Evolutionary conservation across 1,284 basidiomycete species (phyloP), one percentile per base, ranked within the genome.

Genomic region (Cerioporus squamosus): DNA sequence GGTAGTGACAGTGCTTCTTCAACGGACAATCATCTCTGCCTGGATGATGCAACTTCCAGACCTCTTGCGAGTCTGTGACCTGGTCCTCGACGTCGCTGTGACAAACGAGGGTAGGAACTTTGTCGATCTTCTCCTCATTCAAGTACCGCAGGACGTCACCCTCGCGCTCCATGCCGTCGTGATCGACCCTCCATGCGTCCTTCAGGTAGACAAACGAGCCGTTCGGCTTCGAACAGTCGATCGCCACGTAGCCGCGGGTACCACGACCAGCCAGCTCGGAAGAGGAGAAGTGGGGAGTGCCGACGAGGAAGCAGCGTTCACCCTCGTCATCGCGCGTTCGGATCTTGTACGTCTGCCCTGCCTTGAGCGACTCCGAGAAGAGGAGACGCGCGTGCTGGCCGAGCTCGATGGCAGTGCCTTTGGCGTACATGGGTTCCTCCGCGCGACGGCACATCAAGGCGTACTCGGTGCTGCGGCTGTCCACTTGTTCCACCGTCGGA

Each of bases 1-100:
- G 48, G 33, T 60, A 60, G 40, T 60, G 58, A 22, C 43, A n/a
- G 31, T 55, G 53, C 1, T 45, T 52, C 42, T 60, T 55, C 33
- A 55, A 17, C 1, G 49, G 44, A 22, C 51, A 59, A n/a, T n/a
- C 12, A 1, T 2, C 3, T 10, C 9, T n/a, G 18, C 24, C 46
- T 4, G 42, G 36, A 42, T 50, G 17, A 5, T 18, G 33, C 18
- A 15, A 7, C 42, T 38, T 23, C 57, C 57, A 59, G 2, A 54
- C 23, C 4, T 48, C 24, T 44, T 54, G 49, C 2, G 58, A 43
- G 5, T 18, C 20, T 7, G 58, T 60, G 6, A 17, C 18, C 47
- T 60, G 58, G 33, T 36, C 36, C 8, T 15, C n/a, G 22, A 60
- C 45, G 42, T 60, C 58, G 2, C 50, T 53, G 17, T 60, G 58